Conservation (phyloP, 176 grass and related monocot species). For the Oryza australiensis region DNA sequence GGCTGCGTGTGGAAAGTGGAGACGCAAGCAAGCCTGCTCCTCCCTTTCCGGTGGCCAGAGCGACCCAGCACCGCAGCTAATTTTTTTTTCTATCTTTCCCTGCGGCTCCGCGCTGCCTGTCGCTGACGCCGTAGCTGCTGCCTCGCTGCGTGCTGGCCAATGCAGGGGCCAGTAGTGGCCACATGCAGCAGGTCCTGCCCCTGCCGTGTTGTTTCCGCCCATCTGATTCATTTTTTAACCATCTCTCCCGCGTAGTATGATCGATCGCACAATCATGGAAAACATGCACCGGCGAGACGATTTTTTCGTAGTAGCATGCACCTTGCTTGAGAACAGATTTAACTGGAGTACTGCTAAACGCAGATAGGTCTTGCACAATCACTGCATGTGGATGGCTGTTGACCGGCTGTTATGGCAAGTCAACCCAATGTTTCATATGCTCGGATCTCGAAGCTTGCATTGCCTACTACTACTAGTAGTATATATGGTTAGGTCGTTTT, state of each 20-base stretch:
- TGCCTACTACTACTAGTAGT: too few species aligned
- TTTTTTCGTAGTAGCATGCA: background rate
- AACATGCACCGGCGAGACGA: background rate
- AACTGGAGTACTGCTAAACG: background rate
- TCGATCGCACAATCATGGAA: background rate
- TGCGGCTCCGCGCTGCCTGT: background rate
- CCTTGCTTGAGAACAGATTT: background rate
- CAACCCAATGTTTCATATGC: slow-evolving; percentile 39
- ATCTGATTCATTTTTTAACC: background rate
- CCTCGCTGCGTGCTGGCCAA: background rate
- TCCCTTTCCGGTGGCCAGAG: background rate
- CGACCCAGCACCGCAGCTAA: background rate
- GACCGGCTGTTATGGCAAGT: background rate
- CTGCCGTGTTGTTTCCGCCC: background rate
- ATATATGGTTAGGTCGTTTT: slow-evolving; percentile 24
- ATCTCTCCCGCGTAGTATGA: too few species aligned
- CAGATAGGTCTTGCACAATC: background rate
- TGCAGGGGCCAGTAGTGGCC: background rate
- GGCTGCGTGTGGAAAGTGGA: background rate
- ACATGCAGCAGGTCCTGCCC: background rate
- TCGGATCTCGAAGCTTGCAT: background rate
- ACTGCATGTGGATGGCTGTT: background rate
- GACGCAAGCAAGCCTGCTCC: background rate
- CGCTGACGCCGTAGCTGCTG: background rate
- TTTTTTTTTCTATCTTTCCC: too few species aligned